Conservation (phyloP, 2,329 filamentous ascomycete species). For the Microsporum audouinii region DNA sequence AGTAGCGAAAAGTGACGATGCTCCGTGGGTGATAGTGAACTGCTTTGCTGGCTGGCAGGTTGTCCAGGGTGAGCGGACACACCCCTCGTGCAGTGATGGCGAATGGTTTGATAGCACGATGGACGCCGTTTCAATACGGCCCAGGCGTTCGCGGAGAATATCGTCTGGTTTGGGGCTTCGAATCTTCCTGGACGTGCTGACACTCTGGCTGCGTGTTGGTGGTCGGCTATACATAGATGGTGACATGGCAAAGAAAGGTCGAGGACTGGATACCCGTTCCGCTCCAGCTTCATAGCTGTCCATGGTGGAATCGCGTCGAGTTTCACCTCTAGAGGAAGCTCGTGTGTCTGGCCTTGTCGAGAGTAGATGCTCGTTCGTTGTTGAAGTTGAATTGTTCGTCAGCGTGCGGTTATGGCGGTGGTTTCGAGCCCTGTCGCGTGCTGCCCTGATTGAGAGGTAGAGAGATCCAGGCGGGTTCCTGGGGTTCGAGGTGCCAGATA, state of each 20-base stretch:
- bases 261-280: background rate
- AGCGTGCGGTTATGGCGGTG: slow-evolving; percentile 5
- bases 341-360: background rate
- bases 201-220: slow-evolving; percentile 7
- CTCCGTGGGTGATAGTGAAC: background rate
- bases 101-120: slow-evolving; percentile 10
- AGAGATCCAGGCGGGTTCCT: slow-evolving; percentile 10
- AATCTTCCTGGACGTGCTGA: slow-evolving; percentile 6
- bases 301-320: background rate
- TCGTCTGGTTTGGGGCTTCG: slow-evolving; percentile 8
- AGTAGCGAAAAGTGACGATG: background rate
- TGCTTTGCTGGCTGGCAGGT: background rate
- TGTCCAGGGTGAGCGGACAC: background rate
- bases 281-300: background rate
- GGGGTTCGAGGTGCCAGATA: background rate
- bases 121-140: slow-evolving; percentile 9
- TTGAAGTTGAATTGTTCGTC: slow-evolving; percentile 4
- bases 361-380: background rate
- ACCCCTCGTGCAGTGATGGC: background rate
- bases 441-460: slow-evolving; percentile 10
- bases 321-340: background rate
- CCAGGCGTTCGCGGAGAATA: slow-evolving; percentile 10
- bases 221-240: slow-evolving; percentile 2
- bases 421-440: slow-evolving; percentile 8
- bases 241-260: slow-evolving; percentile 3